phyloP scores from a whole-genome alignment of 2,329 filamentous ascomycete species.

The Rasamsonia emersonii region DNA sequence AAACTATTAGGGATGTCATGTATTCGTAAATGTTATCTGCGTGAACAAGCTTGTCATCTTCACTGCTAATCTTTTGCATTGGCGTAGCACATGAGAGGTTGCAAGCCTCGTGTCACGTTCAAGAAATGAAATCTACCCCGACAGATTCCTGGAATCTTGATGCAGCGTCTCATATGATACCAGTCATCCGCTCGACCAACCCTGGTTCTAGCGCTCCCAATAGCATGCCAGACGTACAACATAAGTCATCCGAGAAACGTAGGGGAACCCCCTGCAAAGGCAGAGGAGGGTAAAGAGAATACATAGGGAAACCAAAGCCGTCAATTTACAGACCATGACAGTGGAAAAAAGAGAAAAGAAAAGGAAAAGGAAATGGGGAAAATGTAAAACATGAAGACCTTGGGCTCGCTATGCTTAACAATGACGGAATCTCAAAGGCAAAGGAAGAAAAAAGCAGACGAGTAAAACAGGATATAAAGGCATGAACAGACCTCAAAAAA shows the following conservation, averaged over 20 bases:
- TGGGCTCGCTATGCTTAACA: conserved; percentile 31
- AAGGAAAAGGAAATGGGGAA: conserved; percentile 10
- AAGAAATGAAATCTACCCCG: no score
- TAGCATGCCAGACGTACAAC: conserved; percentile 1
- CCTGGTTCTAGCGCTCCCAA: no score
- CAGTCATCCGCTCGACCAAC: no score
- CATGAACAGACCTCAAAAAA: conserved; percentile 11
- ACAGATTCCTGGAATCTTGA: no score
- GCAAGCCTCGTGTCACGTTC: no score
- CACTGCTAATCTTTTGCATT: no score
- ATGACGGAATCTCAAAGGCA: conserved; percentile 15
- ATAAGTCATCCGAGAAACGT: conserved; percentile 1
- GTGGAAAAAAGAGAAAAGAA: conserved; percentile 3
- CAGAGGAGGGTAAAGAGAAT: neutral
- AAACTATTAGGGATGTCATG: no score
- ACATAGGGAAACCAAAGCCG: conserved; percentile 4
- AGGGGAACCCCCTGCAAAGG: conserved; percentile 1
- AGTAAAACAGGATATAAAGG: conserved; percentile 9
- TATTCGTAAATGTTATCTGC: no score
- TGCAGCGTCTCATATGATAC: no score
- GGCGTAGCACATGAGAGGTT: no score
- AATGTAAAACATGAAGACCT: conserved; percentile 16
- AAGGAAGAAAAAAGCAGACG: conserved; percentile 18
- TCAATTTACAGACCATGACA: conserved; percentile 3
- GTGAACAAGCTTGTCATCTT: no score